Conservation (phyloP, 495 filamentous ascomycete species). For the Terfezia boudieri region DNA sequence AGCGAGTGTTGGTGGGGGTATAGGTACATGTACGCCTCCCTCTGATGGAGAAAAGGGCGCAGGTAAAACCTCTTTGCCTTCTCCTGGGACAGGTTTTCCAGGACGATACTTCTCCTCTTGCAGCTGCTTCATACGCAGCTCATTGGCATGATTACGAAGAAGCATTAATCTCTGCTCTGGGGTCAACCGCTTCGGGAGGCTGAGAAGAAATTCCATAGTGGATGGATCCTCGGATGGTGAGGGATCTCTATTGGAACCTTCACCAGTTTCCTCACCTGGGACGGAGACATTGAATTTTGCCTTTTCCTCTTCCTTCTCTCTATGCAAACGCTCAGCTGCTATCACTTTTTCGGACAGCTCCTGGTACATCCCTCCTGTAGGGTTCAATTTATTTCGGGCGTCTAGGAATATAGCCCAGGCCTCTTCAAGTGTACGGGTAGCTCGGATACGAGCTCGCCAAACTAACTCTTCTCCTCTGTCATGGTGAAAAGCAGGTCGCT, state of each 20-base stretch:
- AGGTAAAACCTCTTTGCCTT: constrained; percentile 33
- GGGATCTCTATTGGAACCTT: not conserved
- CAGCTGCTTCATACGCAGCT: not conserved
- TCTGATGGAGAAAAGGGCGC: constrained; percentile 35
- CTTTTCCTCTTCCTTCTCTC: constrained; percentile 1
- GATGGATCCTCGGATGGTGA: not conserved
- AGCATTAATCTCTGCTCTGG: not conserved
- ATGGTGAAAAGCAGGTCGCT: not conserved
- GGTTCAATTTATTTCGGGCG: constrained; percentile 21
- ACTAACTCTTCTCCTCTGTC: not conserved
- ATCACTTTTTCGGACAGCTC: constrained; percentile 42
- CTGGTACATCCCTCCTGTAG: constrained; percentile 24
- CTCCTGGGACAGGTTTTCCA: constrained; percentile 31
- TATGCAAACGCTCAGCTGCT: constrained; percentile 20
- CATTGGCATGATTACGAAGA: not conserved
- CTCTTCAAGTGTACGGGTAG: constrained; percentile 46
- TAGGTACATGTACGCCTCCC: constrained; percentile 30
- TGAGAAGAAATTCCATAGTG: not conserved
- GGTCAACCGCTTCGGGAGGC: not conserved
- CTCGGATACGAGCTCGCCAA: constrained; percentile 40
- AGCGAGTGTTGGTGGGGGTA: constrained; percentile 31
- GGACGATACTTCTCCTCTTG: constrained; percentile 8
- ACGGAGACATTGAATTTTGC: not conserved
- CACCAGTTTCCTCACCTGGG: not conserved
- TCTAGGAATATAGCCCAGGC: constrained; percentile 49